Base-by-base conservation (phyloP, 371 early-diverging fungal genomes). In the Mucor piriformis region DNA sequence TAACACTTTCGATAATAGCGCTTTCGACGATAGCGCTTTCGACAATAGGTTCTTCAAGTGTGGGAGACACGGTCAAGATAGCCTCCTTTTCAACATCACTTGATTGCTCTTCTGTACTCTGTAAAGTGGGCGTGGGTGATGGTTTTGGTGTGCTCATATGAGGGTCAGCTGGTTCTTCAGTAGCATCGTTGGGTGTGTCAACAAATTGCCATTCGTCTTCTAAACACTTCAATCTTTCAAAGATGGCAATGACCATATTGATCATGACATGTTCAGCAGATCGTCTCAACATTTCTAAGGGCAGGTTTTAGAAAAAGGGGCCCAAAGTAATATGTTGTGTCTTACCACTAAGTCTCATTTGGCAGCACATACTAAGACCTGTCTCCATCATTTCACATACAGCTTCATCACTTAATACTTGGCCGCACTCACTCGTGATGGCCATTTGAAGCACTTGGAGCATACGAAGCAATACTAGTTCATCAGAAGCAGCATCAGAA, bases 361-460 rank as follows among this genome's bases (percentile, higher is more conserved):
- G 96, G 72, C 95, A 97, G 73, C 93, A 92, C 92, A 98, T 95
- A 68, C 94, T 93, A 37, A 97, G 85, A 2, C 92, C 95, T 4
- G 95, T 94, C 73, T 98, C 98, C 73, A 97, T 90, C 86, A 97
- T 94, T 59, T 92, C 95, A 69, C 98, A 98, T 6, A 97, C 88
- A 13, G 92, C 91, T 64, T 92, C 93, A 67, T 98, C 98, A 49
- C 89, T 89, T 33, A 98, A 68, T 6, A 80, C 77, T 47, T 73
- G 73, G 12, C 90, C 88, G 54, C 87, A 84, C 21, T 81, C 82
- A 47, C 87, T 84, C n/a, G 83, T 84, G 58, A 83, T 79, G 25
- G 84, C 83, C 72, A 79, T 81, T 67, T 91, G 79, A 23, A 96
- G 73, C 15, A 98, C 86, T 29, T 90, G 87, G 15, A 98, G 76